Conservation (phyloP, 495 filamentous ascomycete species). For the Penicillium soppii region DNA sequence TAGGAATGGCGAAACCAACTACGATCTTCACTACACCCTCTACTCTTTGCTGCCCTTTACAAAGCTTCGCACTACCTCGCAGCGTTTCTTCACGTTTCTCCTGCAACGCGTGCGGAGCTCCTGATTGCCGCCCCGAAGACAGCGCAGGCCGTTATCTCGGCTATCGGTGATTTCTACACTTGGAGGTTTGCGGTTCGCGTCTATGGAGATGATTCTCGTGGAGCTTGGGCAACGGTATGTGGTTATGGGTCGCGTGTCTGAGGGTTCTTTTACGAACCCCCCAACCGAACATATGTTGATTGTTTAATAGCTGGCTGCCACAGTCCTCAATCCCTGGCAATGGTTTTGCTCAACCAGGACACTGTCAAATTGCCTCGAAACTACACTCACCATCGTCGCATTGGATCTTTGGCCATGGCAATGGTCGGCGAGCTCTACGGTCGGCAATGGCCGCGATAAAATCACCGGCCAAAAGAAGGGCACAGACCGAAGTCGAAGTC, state of each 20-base stretch:
- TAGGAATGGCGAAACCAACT: slow-evolving; percentile 94
- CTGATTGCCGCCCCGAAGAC: slow-evolving; percentile 72
- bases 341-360: slow-evolving; percentile 95
- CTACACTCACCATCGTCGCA: slow-evolving; percentile 77
- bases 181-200: slow-evolving; percentile 76
- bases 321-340: slow-evolving; percentile 86
- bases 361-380: slow-evolving; percentile 92
- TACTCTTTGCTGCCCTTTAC: slow-evolving; percentile 79
- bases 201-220: slow-evolving; percentile 64
- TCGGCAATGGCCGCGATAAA: slow-evolving; percentile 4
- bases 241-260: background rate
- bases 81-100: slow-evolving; percentile 45
- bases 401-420: slow-evolving; percentile 87
- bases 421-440: slow-evolving; percentile 37
- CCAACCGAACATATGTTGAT: slow-evolving; percentile 2
- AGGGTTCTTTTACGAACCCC: no score
- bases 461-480: slow-evolving; percentile 6
- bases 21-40: slow-evolving; percentile 88
- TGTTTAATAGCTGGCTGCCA: slow-evolving; percentile 54
- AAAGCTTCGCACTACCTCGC: slow-evolving; percentile 55
- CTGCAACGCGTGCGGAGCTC: slow-evolving; percentile 55
- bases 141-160: slow-evolving; percentile 74
- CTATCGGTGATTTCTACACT: slow-evolving; percentile 81
- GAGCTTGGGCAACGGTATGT: slow-evolving; percentile 69
- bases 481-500: slow-evolving; percentile 6